Percentiles rank a stretch among this genome's conserved stretches.
phyloP scores from a whole-genome alignment of 345 rosid genomes.

The Euphorbia peplus region DNA sequence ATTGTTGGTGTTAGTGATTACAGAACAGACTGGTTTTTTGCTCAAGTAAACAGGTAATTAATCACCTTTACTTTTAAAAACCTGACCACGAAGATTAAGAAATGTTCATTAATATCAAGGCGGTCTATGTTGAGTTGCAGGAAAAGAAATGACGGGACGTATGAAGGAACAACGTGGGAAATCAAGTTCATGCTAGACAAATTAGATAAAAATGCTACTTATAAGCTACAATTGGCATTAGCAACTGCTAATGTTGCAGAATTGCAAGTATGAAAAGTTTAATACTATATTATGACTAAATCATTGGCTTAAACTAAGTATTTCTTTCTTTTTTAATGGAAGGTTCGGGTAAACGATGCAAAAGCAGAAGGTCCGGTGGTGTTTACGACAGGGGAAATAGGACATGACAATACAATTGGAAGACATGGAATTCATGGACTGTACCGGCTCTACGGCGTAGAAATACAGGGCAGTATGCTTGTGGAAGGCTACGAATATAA shows the following conservation, averaged over 20 bases:
- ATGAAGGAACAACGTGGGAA: constrained; percentile 59
- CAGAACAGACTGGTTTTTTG: constrained; percentile 77
- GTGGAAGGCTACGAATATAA: constrained; percentile 48
- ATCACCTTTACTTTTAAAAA: too few relatives aligned
- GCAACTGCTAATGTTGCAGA: constrained; percentile 83
- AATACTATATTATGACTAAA: too few relatives aligned
- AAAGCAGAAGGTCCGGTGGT: constrained; percentile 35
- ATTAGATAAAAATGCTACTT: constrained; percentile 36
- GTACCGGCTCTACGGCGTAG: constrained; percentile 49
- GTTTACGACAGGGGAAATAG: constrained; percentile 63
- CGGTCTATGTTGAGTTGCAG: constrained; percentile 28
- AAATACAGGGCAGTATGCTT: constrained; percentile 44
- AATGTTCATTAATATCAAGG: too few relatives aligned
- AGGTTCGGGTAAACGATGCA: constrained; percentile 63
- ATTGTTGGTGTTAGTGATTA: constrained; percentile 63
- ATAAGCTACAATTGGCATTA: constrained; percentile 67
- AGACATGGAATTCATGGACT: constrained; percentile 89
- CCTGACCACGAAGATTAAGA: too few relatives aligned
- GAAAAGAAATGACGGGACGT: constrained; percentile 42
- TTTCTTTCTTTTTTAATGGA: background rate
- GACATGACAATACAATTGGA: constrained; percentile 70
- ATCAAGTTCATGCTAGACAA: constrained; percentile 55
- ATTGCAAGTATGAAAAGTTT: constrained; percentile 50
- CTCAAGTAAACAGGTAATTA: constrained; percentile 67
- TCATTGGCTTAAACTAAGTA: background rate